phyloP scores from a whole-genome alignment of 495 filamentous ascomycete species.

The Podospora didyma region DNA sequence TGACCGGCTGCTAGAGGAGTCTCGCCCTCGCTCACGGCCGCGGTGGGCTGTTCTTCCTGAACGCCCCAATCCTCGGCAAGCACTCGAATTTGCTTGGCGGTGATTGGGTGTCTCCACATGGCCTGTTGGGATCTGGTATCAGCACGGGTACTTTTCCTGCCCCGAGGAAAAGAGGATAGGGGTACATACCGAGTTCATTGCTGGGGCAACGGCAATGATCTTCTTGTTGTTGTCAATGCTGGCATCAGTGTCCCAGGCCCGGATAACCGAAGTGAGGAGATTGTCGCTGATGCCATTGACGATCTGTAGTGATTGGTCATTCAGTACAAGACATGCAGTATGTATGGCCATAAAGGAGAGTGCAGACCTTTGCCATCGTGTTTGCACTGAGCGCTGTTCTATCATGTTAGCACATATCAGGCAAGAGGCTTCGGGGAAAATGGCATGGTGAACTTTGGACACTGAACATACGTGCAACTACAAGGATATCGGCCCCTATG shows the following conservation, averaged over 20 bases:
- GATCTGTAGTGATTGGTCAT: slow-evolving; percentile 4
- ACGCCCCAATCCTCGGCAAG: slow-evolving; percentile 72
- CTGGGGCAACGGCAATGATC: slow-evolving; percentile 56
- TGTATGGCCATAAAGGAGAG: background rate
- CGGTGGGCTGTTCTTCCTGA: slow-evolving; percentile 45
- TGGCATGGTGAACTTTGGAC: slow-evolving; percentile 24
- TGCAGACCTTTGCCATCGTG: slow-evolving; percentile 67
- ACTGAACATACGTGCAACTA: slow-evolving; percentile 70
- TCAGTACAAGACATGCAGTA: background rate
- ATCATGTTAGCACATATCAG: background rate
- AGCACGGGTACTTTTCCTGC: background rate
- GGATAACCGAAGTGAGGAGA: slow-evolving; percentile 61
- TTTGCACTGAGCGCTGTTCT: slow-evolving; percentile 54
- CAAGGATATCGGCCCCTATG: slow-evolving; percentile 65
- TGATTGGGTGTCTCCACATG: slow-evolving; percentile 87
- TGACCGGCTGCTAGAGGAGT: background rate
- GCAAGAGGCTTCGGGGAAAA: background rate
- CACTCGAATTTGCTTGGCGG: slow-evolving; percentile 61
- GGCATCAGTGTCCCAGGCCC: slow-evolving; percentile 82
- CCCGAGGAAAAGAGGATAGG: background rate
- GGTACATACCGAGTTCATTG: slow-evolving; percentile 29
- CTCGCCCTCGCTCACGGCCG: slow-evolving; percentile 43
- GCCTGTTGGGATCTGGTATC: slow-evolving; percentile 29
- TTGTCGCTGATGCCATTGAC: slow-evolving; percentile 31
- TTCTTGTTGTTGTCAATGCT: slow-evolving; percentile 51